Base-by-base conservation (phyloP, 306 rosid genomes). In the Alnus rubra region DNA sequence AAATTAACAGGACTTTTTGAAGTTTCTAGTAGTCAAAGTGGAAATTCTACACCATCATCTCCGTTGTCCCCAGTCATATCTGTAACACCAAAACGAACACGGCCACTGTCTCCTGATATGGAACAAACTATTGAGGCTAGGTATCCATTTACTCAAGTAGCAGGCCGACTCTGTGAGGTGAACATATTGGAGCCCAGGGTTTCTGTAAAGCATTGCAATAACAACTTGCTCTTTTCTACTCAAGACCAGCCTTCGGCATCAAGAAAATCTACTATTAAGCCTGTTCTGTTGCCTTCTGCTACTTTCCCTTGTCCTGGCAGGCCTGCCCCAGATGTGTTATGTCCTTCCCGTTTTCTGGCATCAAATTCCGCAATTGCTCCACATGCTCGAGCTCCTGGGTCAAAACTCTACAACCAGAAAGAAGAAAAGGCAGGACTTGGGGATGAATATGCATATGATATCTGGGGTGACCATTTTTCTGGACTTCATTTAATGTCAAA, bases 1-100 rank as follows among this genome's bases (percentile, higher is more conserved):
- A 94, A 88, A 67, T 48, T 89, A 58, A 56, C 83, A 9, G 83
- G 89, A 50, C 71, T 91, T 44, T 85, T 88, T 51, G 98, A 94
- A 87, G 97, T 88, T 86, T 91, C 98, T 30, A 94, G 98, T 62
- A 94, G 98, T 77, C 97, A 92, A 64, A 95, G 98, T 82, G 98
- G 97, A 84, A 95, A 91, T 44, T 95, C 98, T 55, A 95, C 98
- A 19, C 98, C 98, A 75, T 92, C 97, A 10, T 95, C 97, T 55
- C 98, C 98, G 1, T 55, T 88, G 79, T 95, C 98, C 13, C 97
- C 98, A 1, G 63, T 74, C 10, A 23, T 86, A 11, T 79, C 89
- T 59, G 82, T 82, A 51, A 86, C 86, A 31, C 81, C 90, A 15
- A 89, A 85, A 76, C 85, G 79, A 64, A 75, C 30, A 53, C 87